These are phyloP conservation scores for Botrytis paeoniae DNA, from an alignment of 2,329 filamentous ascomycete genomes.

Conservation along the genomic window DNA sequence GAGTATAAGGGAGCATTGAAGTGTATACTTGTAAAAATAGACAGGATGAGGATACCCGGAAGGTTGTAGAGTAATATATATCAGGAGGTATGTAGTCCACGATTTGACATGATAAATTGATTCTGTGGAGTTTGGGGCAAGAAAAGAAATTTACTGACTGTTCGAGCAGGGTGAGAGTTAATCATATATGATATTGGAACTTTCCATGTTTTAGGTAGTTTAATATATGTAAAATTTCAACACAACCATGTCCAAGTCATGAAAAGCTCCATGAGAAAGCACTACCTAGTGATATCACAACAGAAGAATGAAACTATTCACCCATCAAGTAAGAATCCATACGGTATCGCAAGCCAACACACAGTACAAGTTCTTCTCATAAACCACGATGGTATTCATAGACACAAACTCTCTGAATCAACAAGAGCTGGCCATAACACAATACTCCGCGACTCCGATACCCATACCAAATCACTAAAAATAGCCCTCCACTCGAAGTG, in stretches of 20 bases:
- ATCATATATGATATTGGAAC: background rate
- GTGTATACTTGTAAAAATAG: background rate
- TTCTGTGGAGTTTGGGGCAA: background rate
- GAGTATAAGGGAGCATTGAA: conserved; percentile 43
- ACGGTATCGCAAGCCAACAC: background rate
- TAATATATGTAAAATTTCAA: background rate
- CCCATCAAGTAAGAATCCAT: background rate
- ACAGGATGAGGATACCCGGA: background rate
- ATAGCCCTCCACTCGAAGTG: background rate
- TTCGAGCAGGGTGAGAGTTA: background rate
- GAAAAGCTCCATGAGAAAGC: background rate
- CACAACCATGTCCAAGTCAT: background rate
- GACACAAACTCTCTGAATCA: background rate
- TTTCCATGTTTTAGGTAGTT: background rate
- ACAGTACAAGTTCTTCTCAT: background rate
- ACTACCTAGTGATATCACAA: background rate
- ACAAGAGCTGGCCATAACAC: background rate
- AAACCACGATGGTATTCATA: background rate
- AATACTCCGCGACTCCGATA: background rate
- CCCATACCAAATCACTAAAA: background rate
- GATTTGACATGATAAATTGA: background rate
- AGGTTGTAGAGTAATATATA: background rate
- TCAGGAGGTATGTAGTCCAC: background rate
- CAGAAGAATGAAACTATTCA: background rate
- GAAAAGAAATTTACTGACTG: too few species aligned